Percentiles rank a stretch among this genome's conserved stretches.
Evolutionary conservation across 495 filamentous ascomycete genomes (phyloP).

Genomic region (Aspergillus incahuasiensis): DNA sequence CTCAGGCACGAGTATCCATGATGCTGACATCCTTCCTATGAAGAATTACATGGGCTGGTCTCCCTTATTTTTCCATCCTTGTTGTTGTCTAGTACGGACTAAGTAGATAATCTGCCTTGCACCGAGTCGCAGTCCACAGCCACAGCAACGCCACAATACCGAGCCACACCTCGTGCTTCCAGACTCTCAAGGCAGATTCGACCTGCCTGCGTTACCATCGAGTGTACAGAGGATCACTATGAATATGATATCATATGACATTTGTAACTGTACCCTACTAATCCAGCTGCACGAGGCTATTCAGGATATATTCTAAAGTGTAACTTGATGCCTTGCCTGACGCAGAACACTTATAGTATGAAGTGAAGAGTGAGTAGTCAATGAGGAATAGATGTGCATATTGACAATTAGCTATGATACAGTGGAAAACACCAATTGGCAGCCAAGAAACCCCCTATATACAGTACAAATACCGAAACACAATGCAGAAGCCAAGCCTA

Average conservation of each 20-base stretch:
- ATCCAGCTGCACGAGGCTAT: too few species aligned
- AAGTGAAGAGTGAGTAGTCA: not conserved
- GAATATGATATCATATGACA: too few species aligned
- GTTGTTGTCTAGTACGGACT: not conserved
- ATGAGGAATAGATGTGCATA: not conserved
- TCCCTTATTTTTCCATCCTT: not conserved
- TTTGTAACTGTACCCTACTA: too few species aligned
- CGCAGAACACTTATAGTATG: not conserved
- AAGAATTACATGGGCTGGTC: not conserved
- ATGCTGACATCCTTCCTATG: not conserved
- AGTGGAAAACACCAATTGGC: too few species aligned
- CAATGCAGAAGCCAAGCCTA: not conserved
- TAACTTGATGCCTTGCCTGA: too few species aligned
- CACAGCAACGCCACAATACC: slow-evolving; percentile 2
- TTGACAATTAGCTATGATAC: not conserved
- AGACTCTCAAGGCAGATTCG: not conserved
- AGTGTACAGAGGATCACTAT: not conserved
- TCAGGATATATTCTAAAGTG: too few species aligned
- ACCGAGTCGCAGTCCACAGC: not conserved
- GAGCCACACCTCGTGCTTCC: not conserved
- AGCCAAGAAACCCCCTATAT: not conserved
- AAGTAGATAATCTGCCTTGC: not conserved
- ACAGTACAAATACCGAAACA: not conserved
- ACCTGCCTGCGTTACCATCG: not conserved
- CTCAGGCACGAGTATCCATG: not conserved